Evolutionary conservation across 306 rosid genomes (phyloP).

Genomic region (Arachis hypogaea): DNA sequence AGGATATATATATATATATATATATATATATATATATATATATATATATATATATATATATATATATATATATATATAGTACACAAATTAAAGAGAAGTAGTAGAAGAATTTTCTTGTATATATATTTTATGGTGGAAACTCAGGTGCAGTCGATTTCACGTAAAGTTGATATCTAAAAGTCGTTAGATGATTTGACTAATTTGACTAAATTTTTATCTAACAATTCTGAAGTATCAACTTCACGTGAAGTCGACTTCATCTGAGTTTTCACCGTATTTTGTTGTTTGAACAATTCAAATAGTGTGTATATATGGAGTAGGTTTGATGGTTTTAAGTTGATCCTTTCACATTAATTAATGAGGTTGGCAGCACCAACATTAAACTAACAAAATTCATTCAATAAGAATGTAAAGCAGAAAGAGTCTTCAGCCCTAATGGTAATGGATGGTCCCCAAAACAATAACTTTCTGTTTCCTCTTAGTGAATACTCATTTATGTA

Average conservation of each 20-base stretch:
- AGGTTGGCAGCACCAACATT: constrained; percentile 49
- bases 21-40: too few species aligned
- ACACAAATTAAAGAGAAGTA: background rate
- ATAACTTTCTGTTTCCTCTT: constrained; percentile 19
- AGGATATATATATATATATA: constrained; percentile 6
- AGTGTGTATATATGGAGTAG: constrained; percentile 32
- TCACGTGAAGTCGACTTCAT: too few species aligned
- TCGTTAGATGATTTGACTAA: too few species aligned
- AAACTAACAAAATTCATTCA: constrained; percentile 33
- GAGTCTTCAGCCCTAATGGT: constrained; percentile 32
- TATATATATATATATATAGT: too few species aligned
- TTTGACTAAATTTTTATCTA: too few species aligned
- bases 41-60: too few species aligned
- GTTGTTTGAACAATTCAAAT: constrained; percentile 35
- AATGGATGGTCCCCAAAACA: constrained; percentile 44
- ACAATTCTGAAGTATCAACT: too few species aligned
- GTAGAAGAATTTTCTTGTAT: background rate
- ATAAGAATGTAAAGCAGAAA: constrained; percentile 23
- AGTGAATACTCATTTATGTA: background rate
- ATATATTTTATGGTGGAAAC: too few species aligned
- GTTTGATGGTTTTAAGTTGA: constrained; percentile 44
- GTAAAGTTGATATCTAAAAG: too few species aligned
- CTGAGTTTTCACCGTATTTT: background rate
- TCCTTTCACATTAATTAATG: constrained; percentile 37
- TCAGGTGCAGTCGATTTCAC: too few species aligned